Evolutionary conservation across 139 green algal species (phyloP).

Genomic region (Chloropicon primus): DNA sequence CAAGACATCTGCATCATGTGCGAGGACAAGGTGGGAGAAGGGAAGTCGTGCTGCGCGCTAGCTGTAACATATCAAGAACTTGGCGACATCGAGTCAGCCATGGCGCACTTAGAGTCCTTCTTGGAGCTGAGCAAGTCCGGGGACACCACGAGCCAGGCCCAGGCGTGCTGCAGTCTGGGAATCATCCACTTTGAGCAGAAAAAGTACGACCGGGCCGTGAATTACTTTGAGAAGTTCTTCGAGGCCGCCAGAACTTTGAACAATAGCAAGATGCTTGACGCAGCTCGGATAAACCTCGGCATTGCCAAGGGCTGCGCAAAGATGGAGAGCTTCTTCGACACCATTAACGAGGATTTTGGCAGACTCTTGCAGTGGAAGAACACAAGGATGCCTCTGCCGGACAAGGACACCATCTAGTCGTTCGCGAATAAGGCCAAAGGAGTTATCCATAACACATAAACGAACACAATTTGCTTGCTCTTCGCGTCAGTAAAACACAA

Average conservation of each 20-base stretch:
- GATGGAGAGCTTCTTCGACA: slow-evolving; percentile 20
- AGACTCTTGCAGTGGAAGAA: slow-evolving; percentile 41
- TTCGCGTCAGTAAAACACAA: too few relatives aligned
- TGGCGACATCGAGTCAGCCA: slow-evolving; percentile 9
- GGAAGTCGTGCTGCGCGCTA: slow-evolving; percentile 19
- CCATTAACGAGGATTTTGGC: slow-evolving; percentile 27
- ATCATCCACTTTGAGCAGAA: slow-evolving; percentile 41
- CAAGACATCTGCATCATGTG: slow-evolving; percentile 1
- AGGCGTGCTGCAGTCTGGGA: slow-evolving; percentile 50
- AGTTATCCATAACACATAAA: too few relatives aligned
- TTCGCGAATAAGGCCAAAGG: too few relatives aligned
- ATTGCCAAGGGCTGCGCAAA: slow-evolving; percentile 25
- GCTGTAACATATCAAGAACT: slow-evolving; percentile 11
- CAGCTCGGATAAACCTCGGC: slow-evolving; percentile 49
- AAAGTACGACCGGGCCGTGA: slow-evolving; percentile 17
- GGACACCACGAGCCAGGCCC: slow-evolving; percentile 26
- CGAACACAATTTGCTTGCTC: too few relatives aligned
- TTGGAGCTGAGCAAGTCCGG: slow-evolving; percentile 29
- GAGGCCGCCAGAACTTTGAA: slow-evolving; percentile 39
- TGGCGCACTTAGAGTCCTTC: slow-evolving; percentile 17
- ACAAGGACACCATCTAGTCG: background rate
- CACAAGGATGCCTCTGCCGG: slow-evolving; percentile 6
- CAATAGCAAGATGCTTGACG: slow-evolving; percentile 40
- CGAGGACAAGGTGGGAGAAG: slow-evolving; percentile 36
- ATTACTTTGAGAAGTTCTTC: slow-evolving; percentile 65